These are phyloP conservation scores for Sporothrix variecibatus DNA, from an alignment of 2,329 filamentous ascomycete genomes.

Conservation along the genomic window DNA sequence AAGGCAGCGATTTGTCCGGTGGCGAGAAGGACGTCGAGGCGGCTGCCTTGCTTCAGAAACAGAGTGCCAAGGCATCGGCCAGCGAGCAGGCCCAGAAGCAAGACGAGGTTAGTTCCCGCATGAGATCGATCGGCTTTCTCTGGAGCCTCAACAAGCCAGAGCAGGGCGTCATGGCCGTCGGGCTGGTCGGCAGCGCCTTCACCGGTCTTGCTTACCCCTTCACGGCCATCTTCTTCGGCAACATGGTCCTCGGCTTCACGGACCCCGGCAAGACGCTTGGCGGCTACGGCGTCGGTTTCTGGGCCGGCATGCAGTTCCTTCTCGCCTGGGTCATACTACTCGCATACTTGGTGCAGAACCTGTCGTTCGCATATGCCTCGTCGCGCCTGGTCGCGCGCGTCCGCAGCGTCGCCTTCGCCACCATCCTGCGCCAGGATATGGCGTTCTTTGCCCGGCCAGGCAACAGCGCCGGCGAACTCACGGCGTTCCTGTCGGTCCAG, in stretches of 20 bases:
- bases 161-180: conserved; percentile 1
- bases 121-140: conserved; percentile 36
- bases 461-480: conserved; percentile 6
- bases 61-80: not conserved
- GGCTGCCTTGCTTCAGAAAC: not conserved
- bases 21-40: not conserved
- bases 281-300: conserved; percentile 12
- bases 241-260: conserved; percentile 16
- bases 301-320: conserved; percentile 21
- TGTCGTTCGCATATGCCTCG: conserved; percentile 4
- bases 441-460: conserved; percentile 9
- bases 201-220: conserved; percentile 20
- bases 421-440: conserved; percentile 21
- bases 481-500: conserved; percentile 42
- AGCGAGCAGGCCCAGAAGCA: not conserved
- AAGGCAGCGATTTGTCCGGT: not conserved
- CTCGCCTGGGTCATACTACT: conserved; percentile 1
- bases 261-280: conserved; percentile 10
- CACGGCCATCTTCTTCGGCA: conserved; percentile 22
- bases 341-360: conserved; percentile 1
- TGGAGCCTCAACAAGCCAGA: conserved; percentile 19
- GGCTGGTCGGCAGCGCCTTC: conserved; percentile 13
- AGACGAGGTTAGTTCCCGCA: not conserved
- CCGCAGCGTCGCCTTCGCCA: conserved; percentile 15
- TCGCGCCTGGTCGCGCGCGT: conserved; percentile 10